A percentile compares a stretch with the other conserved stretches of the same genome.
These are phyloP conservation scores for Curvularia sp. DNA, from an alignment of 2,329 filamentous ascomycete genomes.

Conservation along the genomic window DNA sequence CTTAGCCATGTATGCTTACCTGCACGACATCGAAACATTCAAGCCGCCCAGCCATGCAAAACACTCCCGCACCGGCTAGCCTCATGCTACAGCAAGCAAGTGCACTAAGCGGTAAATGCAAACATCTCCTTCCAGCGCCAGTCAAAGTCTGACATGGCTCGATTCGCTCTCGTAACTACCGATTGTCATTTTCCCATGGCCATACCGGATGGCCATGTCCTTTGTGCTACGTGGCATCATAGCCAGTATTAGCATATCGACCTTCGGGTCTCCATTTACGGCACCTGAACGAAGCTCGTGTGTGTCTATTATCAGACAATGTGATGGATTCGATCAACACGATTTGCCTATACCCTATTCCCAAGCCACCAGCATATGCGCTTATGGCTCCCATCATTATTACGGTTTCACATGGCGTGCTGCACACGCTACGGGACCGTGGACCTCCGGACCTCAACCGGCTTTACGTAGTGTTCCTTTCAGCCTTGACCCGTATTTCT, in stretches of 20 bases:
- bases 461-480: neutral
- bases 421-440: neutral
- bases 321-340: constrained; percentile 5
- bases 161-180: neutral
- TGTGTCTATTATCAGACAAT: constrained; percentile 2
- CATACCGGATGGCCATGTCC: neutral
- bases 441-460: neutral
- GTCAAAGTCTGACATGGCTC: neutral
- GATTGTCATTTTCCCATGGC: neutral
- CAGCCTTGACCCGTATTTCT: constrained; percentile 4
- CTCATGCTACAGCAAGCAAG: constrained; percentile 10
- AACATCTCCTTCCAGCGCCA: neutral
- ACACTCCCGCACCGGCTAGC: constrained; percentile 10
- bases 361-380: constrained; percentile 3
- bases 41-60: constrained; percentile 15
- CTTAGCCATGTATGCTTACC: constrained; percentile 26
- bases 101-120: constrained; percentile 4
- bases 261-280: constrained; percentile 2
- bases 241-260: constrained; percentile 5
- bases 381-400: constrained; percentile 8
- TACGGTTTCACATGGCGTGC: constrained; percentile 3
- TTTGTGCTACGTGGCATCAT: neutral
- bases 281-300: neutral
- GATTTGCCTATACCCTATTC: constrained; percentile 7
- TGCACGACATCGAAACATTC: constrained; percentile 21